Percentiles rank a stretch among this genome's conserved stretches.
Evolutionary conservation across 1,139 yeast species (phyloP).

Genomic region (Geotrichum siamense): DNA sequence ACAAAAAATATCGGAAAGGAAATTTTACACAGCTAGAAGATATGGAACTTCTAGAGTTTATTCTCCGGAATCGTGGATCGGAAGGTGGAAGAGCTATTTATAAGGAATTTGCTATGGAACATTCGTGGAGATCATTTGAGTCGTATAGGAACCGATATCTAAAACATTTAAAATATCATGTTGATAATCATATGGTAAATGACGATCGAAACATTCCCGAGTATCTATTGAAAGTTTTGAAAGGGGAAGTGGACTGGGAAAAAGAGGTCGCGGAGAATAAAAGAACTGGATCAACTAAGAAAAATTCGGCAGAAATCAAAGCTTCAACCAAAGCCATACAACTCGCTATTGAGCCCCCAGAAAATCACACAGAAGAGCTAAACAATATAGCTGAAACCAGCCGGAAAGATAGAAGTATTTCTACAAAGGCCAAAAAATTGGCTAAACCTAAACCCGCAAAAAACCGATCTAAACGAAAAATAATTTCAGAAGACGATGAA

Average conservation of each 20-base stretch:
- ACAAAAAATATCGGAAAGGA: conserved; percentile 5
- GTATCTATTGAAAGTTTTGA: conserved; percentile 2
- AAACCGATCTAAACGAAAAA: too few relatives aligned
- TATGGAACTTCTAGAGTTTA: conserved; percentile 1
- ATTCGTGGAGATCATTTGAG: conserved; percentile 9
- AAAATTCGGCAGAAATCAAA: too few relatives aligned
- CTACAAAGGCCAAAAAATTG: too few relatives aligned
- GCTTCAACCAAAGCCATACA: too few relatives aligned
- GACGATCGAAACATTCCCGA: conserved; percentile 4
- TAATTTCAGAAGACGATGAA: not conserved
- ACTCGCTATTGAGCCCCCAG: too few relatives aligned
- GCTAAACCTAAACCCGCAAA: too few relatives aligned
- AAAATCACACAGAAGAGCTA: too few relatives aligned
- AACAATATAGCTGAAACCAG: too few relatives aligned
- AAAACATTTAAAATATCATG: conserved; percentile 6
- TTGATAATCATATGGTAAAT: conserved; percentile 1
- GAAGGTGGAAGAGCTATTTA: conserved; percentile 9
- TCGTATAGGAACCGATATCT: conserved; percentile 10
- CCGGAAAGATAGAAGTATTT: too few relatives aligned
- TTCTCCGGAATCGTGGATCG: not conserved
- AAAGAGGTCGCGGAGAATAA: too few relatives aligned
- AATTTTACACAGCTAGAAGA: conserved; percentile 11
- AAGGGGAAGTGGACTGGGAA: not conserved
- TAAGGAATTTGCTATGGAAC: not conserved
- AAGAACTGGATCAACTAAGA: too few relatives aligned